Conservation (phyloP, 83 land plant species). For the Thuja plicata region DNA sequence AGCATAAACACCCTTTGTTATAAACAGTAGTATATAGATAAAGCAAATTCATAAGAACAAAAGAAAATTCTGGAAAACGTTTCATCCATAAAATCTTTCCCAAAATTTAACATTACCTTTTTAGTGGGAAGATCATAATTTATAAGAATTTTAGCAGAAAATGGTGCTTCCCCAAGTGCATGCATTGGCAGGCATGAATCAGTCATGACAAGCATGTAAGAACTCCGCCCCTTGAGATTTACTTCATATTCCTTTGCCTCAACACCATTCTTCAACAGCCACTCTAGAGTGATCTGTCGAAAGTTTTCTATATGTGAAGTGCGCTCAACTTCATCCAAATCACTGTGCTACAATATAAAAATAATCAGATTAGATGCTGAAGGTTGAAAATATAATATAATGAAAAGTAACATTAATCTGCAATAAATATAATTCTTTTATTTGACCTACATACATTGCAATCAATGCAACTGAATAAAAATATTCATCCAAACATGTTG, state of each 20-base stretch:
- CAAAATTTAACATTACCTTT: slow-evolving; percentile 57
- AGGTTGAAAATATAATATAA: not conserved
- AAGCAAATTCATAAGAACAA: not conserved
- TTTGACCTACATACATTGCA: not conserved
- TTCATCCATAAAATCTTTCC: not conserved
- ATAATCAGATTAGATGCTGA: not conserved
- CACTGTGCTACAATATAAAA: slow-evolving; percentile 72
- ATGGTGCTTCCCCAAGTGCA: slow-evolving; percentile 67
- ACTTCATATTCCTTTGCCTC: slow-evolving; percentile 17
- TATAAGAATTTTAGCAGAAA: slow-evolving; percentile 74
- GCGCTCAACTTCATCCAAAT: slow-evolving; percentile 73
- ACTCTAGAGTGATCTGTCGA: slow-evolving; percentile 45
- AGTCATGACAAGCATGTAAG: slow-evolving; percentile 70
- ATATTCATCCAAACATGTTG: not conserved
- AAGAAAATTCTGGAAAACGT: not conserved
- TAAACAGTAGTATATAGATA: not conserved
- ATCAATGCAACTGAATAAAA: not conserved
- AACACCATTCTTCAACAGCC: slow-evolving; percentile 44
- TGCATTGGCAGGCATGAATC: slow-evolving; percentile 85
- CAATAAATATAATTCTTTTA: not conserved
- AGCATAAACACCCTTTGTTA: not conserved
- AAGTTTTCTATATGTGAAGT: slow-evolving; percentile 54
- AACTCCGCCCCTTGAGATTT: slow-evolving; percentile 32
- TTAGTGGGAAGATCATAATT: slow-evolving; percentile 86
- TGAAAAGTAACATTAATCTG: not conserved